A percentile compares a stretch with the other conserved stretches of the same genome.
These are phyloP conservation scores for Apostasia shenzhenica DNA, from an alignment of 106 monocot genomes.

Conservation along the genomic window DNA sequence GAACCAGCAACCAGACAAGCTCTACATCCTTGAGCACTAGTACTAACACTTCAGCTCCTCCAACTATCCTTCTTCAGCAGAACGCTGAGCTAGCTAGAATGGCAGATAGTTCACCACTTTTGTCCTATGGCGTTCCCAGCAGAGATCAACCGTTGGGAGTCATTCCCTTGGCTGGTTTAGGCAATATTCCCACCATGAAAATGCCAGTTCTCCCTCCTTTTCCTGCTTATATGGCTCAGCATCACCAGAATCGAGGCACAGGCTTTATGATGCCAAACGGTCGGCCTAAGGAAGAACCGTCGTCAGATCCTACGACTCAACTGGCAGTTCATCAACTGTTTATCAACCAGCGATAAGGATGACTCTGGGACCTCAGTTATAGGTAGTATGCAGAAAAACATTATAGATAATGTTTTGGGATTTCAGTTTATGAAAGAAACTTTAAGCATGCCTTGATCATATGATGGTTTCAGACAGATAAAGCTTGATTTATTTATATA, in stretches of 20 bases:
- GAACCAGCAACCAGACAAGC: background rate
- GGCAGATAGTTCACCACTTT: background rate
- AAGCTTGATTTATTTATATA: background rate
- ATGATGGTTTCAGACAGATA: background rate
- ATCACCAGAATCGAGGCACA: background rate
- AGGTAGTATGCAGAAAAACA: slow-evolving; percentile 4
- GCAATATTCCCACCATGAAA: slow-evolving; percentile 12
- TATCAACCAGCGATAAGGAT: slow-evolving; percentile 3
- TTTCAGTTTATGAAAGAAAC: background rate
- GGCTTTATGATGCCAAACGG: slow-evolving; percentile 3
- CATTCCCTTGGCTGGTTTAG: slow-evolving; percentile 7
- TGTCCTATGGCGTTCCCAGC: background rate
- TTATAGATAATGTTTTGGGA: background rate
- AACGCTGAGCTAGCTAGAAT: background rate
- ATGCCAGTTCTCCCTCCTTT: slow-evolving; percentile 13
- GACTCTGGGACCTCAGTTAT: slow-evolving; percentile 12
- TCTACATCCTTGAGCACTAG: background rate
- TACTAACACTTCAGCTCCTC: background rate
- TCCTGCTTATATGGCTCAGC: slow-evolving; percentile 4
- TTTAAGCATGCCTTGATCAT: background rate
- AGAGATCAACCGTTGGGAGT: background rate
- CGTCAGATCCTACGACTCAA: background rate
- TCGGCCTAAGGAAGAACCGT: background rate
- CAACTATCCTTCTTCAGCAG: background rate
- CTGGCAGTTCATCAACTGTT: background rate